These are phyloP conservation scores for Suzukiozyma palmioleophila DNA, from an alignment of 1,139 yeast genomes.

Conservation along the genomic window DNA sequence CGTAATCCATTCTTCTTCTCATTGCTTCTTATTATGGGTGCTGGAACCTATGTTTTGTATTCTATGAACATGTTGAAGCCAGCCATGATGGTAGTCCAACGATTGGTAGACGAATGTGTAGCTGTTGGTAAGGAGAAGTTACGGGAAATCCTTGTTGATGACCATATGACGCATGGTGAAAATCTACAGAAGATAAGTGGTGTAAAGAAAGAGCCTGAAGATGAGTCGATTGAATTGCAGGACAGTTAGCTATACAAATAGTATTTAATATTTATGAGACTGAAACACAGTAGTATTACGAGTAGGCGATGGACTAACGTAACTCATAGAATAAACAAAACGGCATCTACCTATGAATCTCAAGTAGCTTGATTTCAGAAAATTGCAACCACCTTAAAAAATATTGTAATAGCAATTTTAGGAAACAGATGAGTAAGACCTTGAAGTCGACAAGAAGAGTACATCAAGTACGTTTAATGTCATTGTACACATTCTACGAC, in stretches of 20 bases:
- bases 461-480: no score
- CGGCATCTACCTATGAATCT: no score
- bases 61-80: conserved; percentile 75
- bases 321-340: no score
- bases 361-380: no score
- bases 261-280: background rate
- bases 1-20: conserved; percentile 79
- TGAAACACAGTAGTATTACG: no score
- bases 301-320: no score
- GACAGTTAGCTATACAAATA: conserved; percentile 8
- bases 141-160: conserved; percentile 43
- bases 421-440: no score
- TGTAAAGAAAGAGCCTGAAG: conserved; percentile 4
- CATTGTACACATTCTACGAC: no score
- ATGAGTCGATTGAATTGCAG: conserved; percentile 13
- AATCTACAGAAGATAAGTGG: conserved; percentile 20
- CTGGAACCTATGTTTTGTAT: conserved; percentile 65
- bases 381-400: no score
- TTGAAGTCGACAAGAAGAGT: no score
- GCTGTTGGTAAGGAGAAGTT: conserved; percentile 56
- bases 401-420: no score
- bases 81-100: conserved; percentile 53
- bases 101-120: conserved; percentile 55
- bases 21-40: conserved; percentile 50
- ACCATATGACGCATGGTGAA: conserved; percentile 21